These are phyloP conservation scores for Cadophora malorum DNA, from an alignment of 2,329 filamentous ascomycete species.

Conservation along the genomic window DNA sequence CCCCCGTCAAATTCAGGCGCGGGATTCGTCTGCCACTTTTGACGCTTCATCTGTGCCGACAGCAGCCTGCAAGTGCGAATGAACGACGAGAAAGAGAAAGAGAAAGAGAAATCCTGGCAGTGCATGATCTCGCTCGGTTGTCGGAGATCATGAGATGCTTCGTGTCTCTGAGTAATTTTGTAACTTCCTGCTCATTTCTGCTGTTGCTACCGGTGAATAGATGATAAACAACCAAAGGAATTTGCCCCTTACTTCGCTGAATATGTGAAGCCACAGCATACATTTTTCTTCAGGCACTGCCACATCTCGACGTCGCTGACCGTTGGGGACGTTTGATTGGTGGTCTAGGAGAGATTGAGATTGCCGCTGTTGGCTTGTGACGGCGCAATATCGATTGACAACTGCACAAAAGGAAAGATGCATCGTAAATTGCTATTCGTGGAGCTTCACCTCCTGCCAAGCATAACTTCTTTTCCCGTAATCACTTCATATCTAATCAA, in stretches of 20 bases:
- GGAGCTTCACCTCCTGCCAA: conserved; percentile 8
- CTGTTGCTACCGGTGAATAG: not conserved
- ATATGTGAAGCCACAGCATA: conserved; percentile 1
- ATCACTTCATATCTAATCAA: conserved; percentile 4
- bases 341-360: conserved; percentile 24
- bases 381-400: conserved; percentile 16
- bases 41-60: conserved; percentile 7
- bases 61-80: not conserved
- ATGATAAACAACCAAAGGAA: not conserved
- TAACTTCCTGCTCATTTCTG: conserved; percentile 9
- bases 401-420: not conserved
- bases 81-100: too few relatives aligned
- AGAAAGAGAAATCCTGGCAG: not conserved
- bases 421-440: not conserved
- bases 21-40: conserved; percentile 9
- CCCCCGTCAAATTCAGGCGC: conserved; percentile 1
- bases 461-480: conserved; percentile 9
- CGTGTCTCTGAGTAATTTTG: conserved; percentile 10
- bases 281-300: conserved; percentile 2
- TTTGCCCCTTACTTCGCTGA: not conserved
- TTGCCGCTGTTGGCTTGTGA: conserved; percentile 23
- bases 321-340: conserved; percentile 19
- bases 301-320: not conserved
- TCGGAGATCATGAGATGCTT: conserved; percentile 24
- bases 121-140: conserved; percentile 11